These are phyloP conservation scores for Podospora conica DNA, from an alignment of 495 filamentous ascomycete genomes.

Conservation along the genomic window DNA sequence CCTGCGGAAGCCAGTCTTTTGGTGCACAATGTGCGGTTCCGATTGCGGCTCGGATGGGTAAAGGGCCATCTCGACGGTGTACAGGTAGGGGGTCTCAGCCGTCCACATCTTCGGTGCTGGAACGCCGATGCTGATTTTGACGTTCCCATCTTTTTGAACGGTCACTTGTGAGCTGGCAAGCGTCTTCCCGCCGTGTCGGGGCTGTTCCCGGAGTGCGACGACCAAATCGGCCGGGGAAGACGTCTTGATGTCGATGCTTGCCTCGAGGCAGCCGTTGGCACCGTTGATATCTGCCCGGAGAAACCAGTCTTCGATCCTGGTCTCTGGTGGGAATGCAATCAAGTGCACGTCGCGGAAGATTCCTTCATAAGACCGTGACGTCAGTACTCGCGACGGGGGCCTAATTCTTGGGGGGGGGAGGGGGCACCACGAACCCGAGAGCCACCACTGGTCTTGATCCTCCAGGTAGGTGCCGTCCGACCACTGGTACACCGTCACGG, in stretches of 20 bases:
- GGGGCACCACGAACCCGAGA: constrained; percentile 37
- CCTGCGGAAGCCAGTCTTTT: constrained; percentile 50
- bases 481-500: constrained; percentile 57
- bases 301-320: constrained; percentile 54
- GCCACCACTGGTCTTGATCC: constrained; percentile 56
- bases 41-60: background rate
- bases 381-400: background rate
- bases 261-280: constrained; percentile 45
- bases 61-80: constrained; percentile 40
- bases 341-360: constrained; percentile 64
- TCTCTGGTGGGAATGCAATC: constrained; percentile 45
- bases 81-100: constrained; percentile 57
- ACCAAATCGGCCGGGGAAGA: constrained; percentile 24
- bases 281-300: constrained; percentile 49
- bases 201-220: constrained; percentile 31
- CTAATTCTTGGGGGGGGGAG: no score
- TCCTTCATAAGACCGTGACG: constrained; percentile 25
- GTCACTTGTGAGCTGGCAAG: constrained; percentile 15
- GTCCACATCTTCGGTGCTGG: constrained; percentile 55
- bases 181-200: constrained; percentile 13
- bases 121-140: constrained; percentile 37
- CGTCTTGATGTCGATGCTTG: constrained; percentile 37
- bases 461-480: constrained; percentile 57
- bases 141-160: constrained; percentile 6
- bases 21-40: constrained; percentile 5